A percentile compares a stretch with the other conserved stretches of the same genome.
phyloP scores from a whole-genome alignment of 2,329 filamentous ascomycete genomes.

The Pestalotiopsis sp. region DNA sequence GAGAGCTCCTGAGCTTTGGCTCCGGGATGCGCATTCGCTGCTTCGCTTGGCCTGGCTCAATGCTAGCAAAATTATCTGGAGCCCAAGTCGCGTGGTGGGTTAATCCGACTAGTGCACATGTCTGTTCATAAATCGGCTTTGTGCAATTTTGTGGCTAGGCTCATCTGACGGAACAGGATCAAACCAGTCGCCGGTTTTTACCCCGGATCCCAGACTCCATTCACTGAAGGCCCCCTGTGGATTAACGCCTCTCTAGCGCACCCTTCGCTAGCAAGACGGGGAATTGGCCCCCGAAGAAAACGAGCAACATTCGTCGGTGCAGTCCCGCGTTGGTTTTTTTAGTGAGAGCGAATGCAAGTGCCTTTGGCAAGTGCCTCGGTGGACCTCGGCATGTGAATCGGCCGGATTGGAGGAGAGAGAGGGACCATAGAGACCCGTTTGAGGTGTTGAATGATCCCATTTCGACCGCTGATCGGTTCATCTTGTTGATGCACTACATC shows the following conservation, averaged over 20 bases:
- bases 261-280: not conserved
- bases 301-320: not conserved
- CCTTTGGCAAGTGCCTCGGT: slow-evolving; percentile 12
- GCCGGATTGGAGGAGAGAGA: not conserved
- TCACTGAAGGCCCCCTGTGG: not conserved
- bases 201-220: not conserved
- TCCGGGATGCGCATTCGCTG: not conserved
- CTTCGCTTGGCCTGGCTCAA: not conserved
- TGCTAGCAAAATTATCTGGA: slow-evolving; percentile 13
- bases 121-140: too few relatives aligned
- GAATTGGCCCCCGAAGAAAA: not conserved
- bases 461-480: not conserved
- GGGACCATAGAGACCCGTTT: not conserved
- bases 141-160: not conserved
- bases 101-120: slow-evolving; percentile 4
- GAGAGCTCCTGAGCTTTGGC: slow-evolving; percentile 8
- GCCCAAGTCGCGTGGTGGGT: slow-evolving; percentile 11
- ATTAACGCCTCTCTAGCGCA: not conserved
- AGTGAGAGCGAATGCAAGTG: not conserved
- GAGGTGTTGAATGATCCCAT: not conserved
- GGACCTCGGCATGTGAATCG: slow-evolving; percentile 17
- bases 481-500: not conserved
- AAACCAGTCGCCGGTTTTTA: slow-evolving; percentile 4
- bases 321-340: not conserved
- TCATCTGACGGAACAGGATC: not conserved